These are phyloP conservation scores for Xylariaceae sp. DNA, from an alignment of 2,329 filamentous ascomycete species.

Conservation along the genomic window DNA sequence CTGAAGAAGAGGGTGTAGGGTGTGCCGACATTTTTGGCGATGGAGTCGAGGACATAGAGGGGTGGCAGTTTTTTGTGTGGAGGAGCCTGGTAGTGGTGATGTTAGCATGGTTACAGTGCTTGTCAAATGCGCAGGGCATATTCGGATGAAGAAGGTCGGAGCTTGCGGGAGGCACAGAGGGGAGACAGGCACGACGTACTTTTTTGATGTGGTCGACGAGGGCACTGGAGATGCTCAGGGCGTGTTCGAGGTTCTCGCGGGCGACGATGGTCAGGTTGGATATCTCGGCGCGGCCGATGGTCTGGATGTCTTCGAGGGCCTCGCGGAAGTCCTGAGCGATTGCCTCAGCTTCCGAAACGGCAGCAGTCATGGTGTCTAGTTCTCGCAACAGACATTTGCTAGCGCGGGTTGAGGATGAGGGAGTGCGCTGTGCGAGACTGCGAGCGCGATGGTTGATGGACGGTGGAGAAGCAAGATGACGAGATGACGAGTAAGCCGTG, in stretches of 20 bases:
- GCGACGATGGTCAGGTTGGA: slow-evolving; percentile 97
- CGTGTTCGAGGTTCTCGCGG: slow-evolving; percentile 94
- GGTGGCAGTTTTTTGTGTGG: slow-evolving; percentile 89
- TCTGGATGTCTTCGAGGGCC: slow-evolving; percentile 85
- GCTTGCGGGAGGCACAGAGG: background rate
- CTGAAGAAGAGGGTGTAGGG: slow-evolving; percentile 96
- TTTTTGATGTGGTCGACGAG: slow-evolving; percentile 91
- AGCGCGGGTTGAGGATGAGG: too few species aligned
- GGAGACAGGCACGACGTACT: slow-evolving; percentile 58
- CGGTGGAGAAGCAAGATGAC: too few species aligned
- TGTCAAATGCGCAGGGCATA: background rate
- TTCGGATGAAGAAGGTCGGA: background rate
- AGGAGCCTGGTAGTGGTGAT: slow-evolving; percentile 61
- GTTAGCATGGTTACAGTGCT: slow-evolving; percentile 37
- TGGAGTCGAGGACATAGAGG: slow-evolving; percentile 96
- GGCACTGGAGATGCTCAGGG: slow-evolving; percentile 85
- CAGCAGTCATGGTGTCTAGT: background rate
- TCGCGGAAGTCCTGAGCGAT: slow-evolving; percentile 94
- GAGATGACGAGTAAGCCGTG: too few species aligned
- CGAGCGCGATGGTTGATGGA: too few species aligned
- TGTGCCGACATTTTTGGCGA: slow-evolving; percentile 97
- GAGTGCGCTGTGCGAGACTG: too few species aligned
- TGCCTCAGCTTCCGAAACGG: slow-evolving; percentile 61
- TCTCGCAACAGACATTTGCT: slow-evolving; percentile 45
- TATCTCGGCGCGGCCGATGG: slow-evolving; percentile 92